Evolutionary conservation across 1,139 yeast species (phyloP).

Genomic region (Kurtzmaniella quercitrusa): DNA sequence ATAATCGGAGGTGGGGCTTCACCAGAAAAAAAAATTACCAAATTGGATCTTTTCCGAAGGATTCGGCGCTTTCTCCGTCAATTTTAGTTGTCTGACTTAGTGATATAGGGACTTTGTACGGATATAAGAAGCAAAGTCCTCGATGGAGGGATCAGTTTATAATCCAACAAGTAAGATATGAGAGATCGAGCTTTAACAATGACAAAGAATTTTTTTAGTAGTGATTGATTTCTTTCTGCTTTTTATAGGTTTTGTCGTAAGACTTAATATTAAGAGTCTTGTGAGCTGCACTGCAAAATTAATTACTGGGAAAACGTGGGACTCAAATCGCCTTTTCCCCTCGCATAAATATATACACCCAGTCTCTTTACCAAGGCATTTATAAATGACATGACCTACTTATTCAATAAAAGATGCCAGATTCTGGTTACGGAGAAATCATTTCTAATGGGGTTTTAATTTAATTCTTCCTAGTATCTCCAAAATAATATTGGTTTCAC

Average conservation of each 20-base stretch:
- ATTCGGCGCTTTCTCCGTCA: conserved; percentile 1
- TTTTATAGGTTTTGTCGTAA: background rate
- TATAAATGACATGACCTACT: background rate
- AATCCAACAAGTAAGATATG: too few relatives aligned
- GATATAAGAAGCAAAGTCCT: background rate
- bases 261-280: conserved; percentile 1
- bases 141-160: too few relatives aligned
- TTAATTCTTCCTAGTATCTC: too few relatives aligned
- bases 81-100: background rate
- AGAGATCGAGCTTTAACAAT: too few relatives aligned
- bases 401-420: too few relatives aligned
- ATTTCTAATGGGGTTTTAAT: too few relatives aligned
- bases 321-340: background rate
- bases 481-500: background rate
- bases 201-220: background rate
- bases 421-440: too few relatives aligned
- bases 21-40: background rate
- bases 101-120: conserved; percentile 6
- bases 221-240: too few relatives aligned
- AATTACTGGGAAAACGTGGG: conserved; percentile 4
- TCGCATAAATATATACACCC: background rate
- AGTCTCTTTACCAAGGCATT: background rate
- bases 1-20: background rate
- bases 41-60: background rate
- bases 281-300: conserved; percentile 5